Evolutionary conservation across 179 eudicot species (phyloP), one percentile per base, ranked within the genome.

Genomic region (Amaranthus tricolor): DNA sequence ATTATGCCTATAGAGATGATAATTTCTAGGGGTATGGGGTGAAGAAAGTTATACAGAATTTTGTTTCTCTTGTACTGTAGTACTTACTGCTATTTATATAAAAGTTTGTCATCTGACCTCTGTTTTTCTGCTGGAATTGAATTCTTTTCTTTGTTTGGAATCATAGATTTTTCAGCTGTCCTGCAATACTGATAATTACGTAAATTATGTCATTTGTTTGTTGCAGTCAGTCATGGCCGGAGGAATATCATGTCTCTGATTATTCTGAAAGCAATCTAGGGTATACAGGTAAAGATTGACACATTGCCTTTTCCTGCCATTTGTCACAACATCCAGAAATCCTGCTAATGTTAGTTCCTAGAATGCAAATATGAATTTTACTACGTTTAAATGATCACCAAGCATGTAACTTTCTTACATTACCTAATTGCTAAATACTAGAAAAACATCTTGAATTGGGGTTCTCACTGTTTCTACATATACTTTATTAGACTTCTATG

Each of bases 141-240:
- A 14, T 31, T 65, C 54, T 57, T 21, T 19, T 68, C 54, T 51
- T 54, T 52, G 56, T n/a, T 50, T 61, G 24, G 62, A 50, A 50
- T 70, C 49, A 9, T 14, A 15, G 56, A 51, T 44, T 14, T 64
- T 14, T 1, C 62, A n/a, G 54, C 6, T 52, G 40, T 43, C 6
- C 4, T 15, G 19, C 11, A 21, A 52, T 44, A 24, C 19, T 58
- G 7, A 4, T 62, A 12, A n/a, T 20, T 9, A 10, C 16, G 58
- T 59, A 13, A 72, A 17, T 71, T 68, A 14, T 78, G 71, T 62
- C 65, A 56, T 58, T 49, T 53, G 52, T 72, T 73, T 76, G 40
- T 2, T 31, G 83, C 89, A 88, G 98, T 71, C 88, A 76, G 76
- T 86, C 89, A 76, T 85, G 91, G 89, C 73, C 80, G 66, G 89